Conservation (phyloP, 495 filamentous ascomycete genomes). For the Umbilicaria muhlenbergii region DNA sequence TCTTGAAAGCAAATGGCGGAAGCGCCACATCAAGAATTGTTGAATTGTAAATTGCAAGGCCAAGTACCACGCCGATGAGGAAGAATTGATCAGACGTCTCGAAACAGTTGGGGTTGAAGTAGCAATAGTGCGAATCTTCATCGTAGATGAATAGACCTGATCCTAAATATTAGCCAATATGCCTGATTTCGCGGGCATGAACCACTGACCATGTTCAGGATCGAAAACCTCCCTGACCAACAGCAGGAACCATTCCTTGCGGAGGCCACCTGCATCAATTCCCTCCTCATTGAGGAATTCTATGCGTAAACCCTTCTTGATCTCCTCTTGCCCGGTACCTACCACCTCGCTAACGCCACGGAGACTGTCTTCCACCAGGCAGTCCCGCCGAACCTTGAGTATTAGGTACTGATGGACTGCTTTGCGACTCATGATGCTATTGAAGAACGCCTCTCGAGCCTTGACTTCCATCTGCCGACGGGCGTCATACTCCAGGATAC, state of each 20-base stretch:
- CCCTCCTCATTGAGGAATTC: slow-evolving; percentile 84
- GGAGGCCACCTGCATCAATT: slow-evolving; percentile 77
- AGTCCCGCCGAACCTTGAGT: slow-evolving; percentile 68
- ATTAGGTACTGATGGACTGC: slow-evolving; percentile 67
- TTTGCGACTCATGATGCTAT: slow-evolving; percentile 62
- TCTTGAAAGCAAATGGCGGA: slow-evolving; percentile 86
- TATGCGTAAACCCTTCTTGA: slow-evolving; percentile 85
- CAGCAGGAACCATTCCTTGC: slow-evolving; percentile 93
- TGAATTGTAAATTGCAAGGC: slow-evolving; percentile 91
- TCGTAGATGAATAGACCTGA: slow-evolving; percentile 82
- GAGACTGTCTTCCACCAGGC: slow-evolving; percentile 81
- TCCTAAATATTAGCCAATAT: not conserved
- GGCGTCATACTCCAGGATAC: slow-evolving; percentile 81
- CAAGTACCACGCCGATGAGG: slow-evolving; percentile 74
- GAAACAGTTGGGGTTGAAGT: slow-evolving; percentile 86
- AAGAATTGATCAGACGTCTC: slow-evolving; percentile 93
- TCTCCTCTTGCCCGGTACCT: slow-evolving; percentile 67
- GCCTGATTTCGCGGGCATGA: not conserved
- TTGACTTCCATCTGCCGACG: slow-evolving; percentile 83
- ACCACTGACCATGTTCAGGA: slow-evolving; percentile 63
- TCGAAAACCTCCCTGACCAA: slow-evolving; percentile 88
- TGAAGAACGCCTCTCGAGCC: slow-evolving; percentile 83
- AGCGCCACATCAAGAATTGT: slow-evolving; percentile 86
- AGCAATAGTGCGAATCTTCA: slow-evolving; percentile 86
- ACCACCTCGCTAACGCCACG: slow-evolving; percentile 77